These are phyloP conservation scores for Lumnitzera littorea DNA, from an alignment of 345 rosid species.

Conservation along the genomic window DNA sequence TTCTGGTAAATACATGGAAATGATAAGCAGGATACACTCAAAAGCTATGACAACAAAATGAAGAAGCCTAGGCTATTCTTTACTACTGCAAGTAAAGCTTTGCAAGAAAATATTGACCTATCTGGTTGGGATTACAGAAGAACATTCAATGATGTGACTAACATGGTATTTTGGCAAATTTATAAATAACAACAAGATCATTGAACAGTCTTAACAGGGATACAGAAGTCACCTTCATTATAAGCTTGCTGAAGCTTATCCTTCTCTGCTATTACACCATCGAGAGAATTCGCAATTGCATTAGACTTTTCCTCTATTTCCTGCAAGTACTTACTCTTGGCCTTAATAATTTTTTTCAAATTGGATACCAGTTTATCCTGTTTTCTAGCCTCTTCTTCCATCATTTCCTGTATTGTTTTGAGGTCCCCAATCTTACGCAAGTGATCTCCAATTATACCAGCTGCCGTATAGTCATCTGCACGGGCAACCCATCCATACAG, in stretches of 20 bases:
- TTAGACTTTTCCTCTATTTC: slow-evolving; percentile 45
- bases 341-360: slow-evolving; percentile 45
- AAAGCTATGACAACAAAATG: background rate
- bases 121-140: too few relatives aligned
- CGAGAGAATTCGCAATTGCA: slow-evolving; percentile 42
- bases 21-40: background rate
- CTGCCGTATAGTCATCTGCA: slow-evolving; percentile 63
- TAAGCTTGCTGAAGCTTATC: slow-evolving; percentile 71
- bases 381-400: slow-evolving; percentile 86
- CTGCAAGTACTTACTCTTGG: slow-evolving; percentile 38
- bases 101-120: background rate
- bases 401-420: slow-evolving; percentile 62
- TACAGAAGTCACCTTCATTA: slow-evolving; percentile 53
- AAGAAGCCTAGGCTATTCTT: background rate
- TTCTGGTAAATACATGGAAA: slow-evolving; percentile 36
- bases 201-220: background rate
- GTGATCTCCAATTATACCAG: slow-evolving; percentile 62
- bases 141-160: too few relatives aligned
- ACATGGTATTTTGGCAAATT: background rate
- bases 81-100: too few relatives aligned
- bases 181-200: background rate
- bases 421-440: slow-evolving; percentile 71
- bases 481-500: slow-evolving; percentile 95
- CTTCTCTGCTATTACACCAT: slow-evolving; percentile 52
- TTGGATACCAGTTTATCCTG: slow-evolving; percentile 57